These are phyloP conservation scores for Boehmeria nivea DNA, from an alignment of 306 rosid species.

Conservation along the genomic window DNA sequence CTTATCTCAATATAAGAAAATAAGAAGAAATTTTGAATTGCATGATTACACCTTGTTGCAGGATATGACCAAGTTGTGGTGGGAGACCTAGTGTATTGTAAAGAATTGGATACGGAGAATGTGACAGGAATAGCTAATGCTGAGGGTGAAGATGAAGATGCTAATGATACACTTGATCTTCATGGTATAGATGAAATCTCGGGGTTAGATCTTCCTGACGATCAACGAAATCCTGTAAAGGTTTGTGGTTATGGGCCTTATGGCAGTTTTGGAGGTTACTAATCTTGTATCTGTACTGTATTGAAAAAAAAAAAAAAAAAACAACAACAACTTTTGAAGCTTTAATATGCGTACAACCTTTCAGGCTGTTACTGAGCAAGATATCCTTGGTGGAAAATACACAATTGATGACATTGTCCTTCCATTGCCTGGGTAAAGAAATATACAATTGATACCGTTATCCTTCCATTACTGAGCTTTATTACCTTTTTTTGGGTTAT, in stretches of 20 bases:
- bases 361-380: slow-evolving; percentile 72
- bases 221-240: slow-evolving; percentile 45
- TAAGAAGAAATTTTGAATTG: not conserved
- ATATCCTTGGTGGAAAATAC: slow-evolving; percentile 49
- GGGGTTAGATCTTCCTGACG: slow-evolving; percentile 41
- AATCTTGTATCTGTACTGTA: no score
- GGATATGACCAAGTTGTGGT: slow-evolving; percentile 65
- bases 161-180: slow-evolving; percentile 35
- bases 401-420: slow-evolving; percentile 78
- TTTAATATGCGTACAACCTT: slow-evolving; percentile 9
- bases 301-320: not conserved
- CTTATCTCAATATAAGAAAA: slow-evolving; percentile 5
- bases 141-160: slow-evolving; percentile 40
- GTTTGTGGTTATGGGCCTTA: no score
- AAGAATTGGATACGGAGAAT: slow-evolving; percentile 44
- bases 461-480: slow-evolving; percentile 5
- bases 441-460: slow-evolving; percentile 11
- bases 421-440: slow-evolving; percentile 92
- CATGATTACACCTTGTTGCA: slow-evolving; percentile 29
- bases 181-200: slow-evolving; percentile 48
- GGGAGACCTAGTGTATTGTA: slow-evolving; percentile 82
- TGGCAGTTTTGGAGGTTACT: no score
- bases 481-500: not conserved
- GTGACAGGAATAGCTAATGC: slow-evolving; percentile 30
- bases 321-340: not conserved